Evolutionary conservation across 306 rosid species (phyloP), one percentile per base, ranked within the genome.

Genomic region (Gastrolobium villosum): DNA sequence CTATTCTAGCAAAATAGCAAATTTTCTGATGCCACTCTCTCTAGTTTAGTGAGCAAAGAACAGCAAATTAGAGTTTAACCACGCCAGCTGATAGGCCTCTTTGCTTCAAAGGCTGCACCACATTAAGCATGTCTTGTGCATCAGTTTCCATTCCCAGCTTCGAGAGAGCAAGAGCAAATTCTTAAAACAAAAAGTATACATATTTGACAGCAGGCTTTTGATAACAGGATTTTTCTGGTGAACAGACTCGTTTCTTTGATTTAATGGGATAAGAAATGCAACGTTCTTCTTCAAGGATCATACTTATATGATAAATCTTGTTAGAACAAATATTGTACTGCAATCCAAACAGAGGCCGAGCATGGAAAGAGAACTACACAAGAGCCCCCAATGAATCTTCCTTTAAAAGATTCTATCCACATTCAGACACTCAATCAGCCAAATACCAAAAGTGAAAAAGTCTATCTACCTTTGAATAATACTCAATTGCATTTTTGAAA

Each of bases 71-170:
- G 71, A 50, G 68, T 72, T 69, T 65, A 92, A 48, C 89, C 79
- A 0, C 97, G 94, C 99, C 99, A 92, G 73, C 90, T 91, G 79
- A 86, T 94, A 88, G 26, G 26, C 40, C 90, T 87, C 90, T 90
- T 94, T 0, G 87, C 87, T 82, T 94, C 99, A 26, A 94, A 92
- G 72, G 92, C 65, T 6, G 92, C 94, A 5, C 97, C 99, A 20
- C 97, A 53, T 89, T 89, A 57, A 94, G 95, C 99, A 94, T 94
- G 87, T 94, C 99, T 69, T 88, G 97, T 5, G 97, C 97, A 75
- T 94, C 99, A 4, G 97, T 89, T 79, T 92, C 97, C 99, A 94
- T 94, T 83, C 99, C 97, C 14, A 94, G 92, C 92, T 89, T 94
- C 0, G 97, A 90, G 71, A 94, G 94, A 3, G 99, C 95, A 55